phyloP scores from a whole-genome alignment of 129 eudicot species.

The Lactuca sativa region DNA sequence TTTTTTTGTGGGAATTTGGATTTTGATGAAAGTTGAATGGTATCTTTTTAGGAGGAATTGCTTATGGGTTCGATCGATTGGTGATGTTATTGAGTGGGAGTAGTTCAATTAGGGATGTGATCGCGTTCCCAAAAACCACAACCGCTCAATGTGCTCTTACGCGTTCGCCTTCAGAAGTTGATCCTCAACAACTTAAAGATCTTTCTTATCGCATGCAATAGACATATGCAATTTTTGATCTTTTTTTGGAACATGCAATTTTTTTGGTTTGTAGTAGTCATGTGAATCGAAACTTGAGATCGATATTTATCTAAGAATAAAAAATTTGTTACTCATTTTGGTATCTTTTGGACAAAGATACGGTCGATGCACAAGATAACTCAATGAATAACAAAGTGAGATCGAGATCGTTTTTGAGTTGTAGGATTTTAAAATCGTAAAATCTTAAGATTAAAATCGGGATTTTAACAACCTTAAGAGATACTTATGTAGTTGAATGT shows the following conservation, averaged over 20 bases:
- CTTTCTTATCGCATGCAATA: constrained; percentile 43
- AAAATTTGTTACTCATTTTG: not conserved
- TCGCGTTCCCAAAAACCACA: constrained; percentile 95
- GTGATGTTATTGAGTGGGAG: constrained; percentile 87
- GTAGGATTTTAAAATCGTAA: too few relatives aligned
- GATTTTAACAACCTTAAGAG: too few relatives aligned
- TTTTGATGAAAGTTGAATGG: not conserved
- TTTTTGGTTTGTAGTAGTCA: not conserved
- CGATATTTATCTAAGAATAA: not conserved
- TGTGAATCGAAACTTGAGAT: not conserved
- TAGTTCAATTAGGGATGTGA: constrained; percentile 85
- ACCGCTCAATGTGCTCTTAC: constrained; percentile 97
- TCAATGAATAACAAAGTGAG: too few relatives aligned
- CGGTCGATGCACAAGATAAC: not conserved
- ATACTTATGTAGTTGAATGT: too few relatives aligned
- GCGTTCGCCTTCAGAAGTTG: constrained; percentile 91
- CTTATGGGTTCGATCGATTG: constrained; percentile 90
- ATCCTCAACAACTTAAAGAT: constrained; percentile 84
- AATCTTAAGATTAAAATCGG: too few relatives aligned
- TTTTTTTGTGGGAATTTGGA: not conserved
- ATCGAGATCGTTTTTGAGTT: too few relatives aligned
- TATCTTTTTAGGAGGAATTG: constrained; percentile 78
- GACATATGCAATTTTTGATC: not conserved
- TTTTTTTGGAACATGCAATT: not conserved
- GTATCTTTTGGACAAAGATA: not conserved